Evolutionary conservation across 2,329 filamentous ascomycete genomes (phyloP), one percentile per base, ranked within the genome.

Genomic region (Lecanosticta acicola): DNA sequence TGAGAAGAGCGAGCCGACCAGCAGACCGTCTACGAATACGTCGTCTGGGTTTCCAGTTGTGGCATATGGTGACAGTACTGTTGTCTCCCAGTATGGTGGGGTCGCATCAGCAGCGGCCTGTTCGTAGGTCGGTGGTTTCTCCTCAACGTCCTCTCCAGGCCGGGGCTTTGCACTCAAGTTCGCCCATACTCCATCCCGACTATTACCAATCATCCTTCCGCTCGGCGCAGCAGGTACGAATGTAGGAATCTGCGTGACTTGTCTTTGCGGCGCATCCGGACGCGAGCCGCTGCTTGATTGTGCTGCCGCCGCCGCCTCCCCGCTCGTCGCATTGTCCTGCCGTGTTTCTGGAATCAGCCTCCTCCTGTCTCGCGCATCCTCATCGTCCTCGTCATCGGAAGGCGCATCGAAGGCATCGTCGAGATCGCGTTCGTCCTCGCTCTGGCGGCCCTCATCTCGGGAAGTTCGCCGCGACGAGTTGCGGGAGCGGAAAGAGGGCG

Each of bases 1-100:
- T 50, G 81, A 85, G 71, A 94, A 94, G 51, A 93, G 73, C 39
- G 86, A 89, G 54, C 87, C 87, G 43, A 94, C 93, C 2, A 94
- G 89, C 63, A 98, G 84, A 59, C 93, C 93, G 65, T 98, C 93
- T 46, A 98, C 86, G 62, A 93, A 98, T 39, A 98, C 91, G 67
- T 98, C 93, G 63, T 97, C 90, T 32, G 84, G 81, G 18, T 87
- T 87, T 55, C 94, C 83, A 32, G 83, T 81, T n/a, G 85, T 86
- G 55, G 93, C 81, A 45, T 91, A 93, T 0, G 93, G 93, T 0
- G 90, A 91, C 41, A 98, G 79, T 55, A 98, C 96, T 0, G 93
- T 97, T 4, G 93, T 98, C 73, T 98, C 93, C 93, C 93, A 98
- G 69, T 98, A 98, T 0, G 93, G 93, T 1, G 93, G 93, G 39